Evolutionary conservation across 352 stramenopile genomes (phyloP).

Genomic region (Phytopythium vexans): DNA sequence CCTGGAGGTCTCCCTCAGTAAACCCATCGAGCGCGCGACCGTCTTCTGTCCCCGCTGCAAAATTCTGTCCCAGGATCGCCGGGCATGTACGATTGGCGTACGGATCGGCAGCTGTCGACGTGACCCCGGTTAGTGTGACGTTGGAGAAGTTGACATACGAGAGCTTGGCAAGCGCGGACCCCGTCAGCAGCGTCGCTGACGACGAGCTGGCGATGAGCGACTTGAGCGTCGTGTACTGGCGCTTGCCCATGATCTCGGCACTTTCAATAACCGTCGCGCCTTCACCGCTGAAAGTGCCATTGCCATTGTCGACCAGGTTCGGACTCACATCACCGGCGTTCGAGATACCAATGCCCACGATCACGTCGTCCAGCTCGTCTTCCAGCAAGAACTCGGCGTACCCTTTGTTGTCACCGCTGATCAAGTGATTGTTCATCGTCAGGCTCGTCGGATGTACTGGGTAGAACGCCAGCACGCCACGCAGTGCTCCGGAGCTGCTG

Average conservation of each 20-base stretch:
- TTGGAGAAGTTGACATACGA: constrained; percentile 53
- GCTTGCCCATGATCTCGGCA: constrained; percentile 39
- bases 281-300: constrained; percentile 42
- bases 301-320: constrained; percentile 42
- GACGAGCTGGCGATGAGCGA: constrained; percentile 18
- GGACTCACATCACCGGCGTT: constrained; percentile 47
- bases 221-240: constrained; percentile 26
- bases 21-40: constrained; percentile 30
- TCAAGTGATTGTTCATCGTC: constrained; percentile 64
- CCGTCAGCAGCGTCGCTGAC: constrained; percentile 15
- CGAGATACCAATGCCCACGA: constrained; percentile 38
- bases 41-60: constrained; percentile 46
- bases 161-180: constrained; percentile 21
- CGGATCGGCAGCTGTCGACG: constrained; percentile 12
- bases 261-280: constrained; percentile 28
- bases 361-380: constrained; percentile 21
- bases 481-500: constrained; percentile 21
- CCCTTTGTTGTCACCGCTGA: constrained; percentile 83
- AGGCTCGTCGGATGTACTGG: constrained; percentile 80
- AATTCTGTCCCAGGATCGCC: constrained; percentile 46
- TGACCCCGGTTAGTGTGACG: constrained; percentile 23
- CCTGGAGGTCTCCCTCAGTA: constrained; percentile 28
- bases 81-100: constrained; percentile 41
- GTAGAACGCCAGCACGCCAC: constrained; percentile 68
- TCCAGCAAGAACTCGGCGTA: constrained; percentile 49